A percentile compares a stretch with the other conserved stretches of the same genome.
These are phyloP conservation scores for Striga asiatica DNA, from an alignment of 257 asterid species.

Conservation along the genomic window DNA sequence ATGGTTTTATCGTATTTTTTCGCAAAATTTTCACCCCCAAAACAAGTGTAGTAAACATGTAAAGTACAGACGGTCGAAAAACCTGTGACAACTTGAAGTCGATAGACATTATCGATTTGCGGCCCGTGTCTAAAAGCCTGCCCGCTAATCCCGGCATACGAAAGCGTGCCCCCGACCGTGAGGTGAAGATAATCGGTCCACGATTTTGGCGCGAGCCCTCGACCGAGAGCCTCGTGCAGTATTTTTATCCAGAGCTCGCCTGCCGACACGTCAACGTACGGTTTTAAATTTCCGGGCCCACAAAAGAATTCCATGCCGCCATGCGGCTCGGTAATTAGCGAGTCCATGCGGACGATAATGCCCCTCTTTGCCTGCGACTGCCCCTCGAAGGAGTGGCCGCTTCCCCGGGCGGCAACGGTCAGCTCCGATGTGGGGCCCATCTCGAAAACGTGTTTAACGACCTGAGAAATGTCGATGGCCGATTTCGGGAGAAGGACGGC, in stretches of 20 bases:
- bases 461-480: constrained; percentile 40
- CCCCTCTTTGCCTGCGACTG: constrained; percentile 67
- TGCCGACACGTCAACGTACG: constrained; percentile 59
- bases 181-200: constrained; percentile 97
- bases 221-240: constrained; percentile 57
- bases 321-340: constrained; percentile 26
- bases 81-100: constrained; percentile 62
- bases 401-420: constrained; percentile 72
- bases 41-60: too few species aligned
- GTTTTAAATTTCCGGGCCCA: constrained; percentile 25
- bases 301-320: constrained; percentile 32
- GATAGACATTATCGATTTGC: constrained; percentile 73
- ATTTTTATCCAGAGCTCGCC: constrained; percentile 84
- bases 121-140: constrained; percentile 86
- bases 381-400: constrained; percentile 70
- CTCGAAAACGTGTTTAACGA: constrained; percentile 30
- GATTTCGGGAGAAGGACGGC: constrained; percentile 67
- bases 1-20: too few species aligned
- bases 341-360: constrained; percentile 54
- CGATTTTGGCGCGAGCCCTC: constrained; percentile 71
- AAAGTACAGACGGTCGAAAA: too few species aligned
- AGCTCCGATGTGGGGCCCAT: constrained; percentile 32
- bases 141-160: constrained; percentile 85
- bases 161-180: constrained; percentile 83
- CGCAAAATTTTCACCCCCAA: too few species aligned